These are phyloP conservation scores for Isoetes taiwanensis DNA, from an alignment of 75 land plant species.

Conservation along the genomic window DNA sequence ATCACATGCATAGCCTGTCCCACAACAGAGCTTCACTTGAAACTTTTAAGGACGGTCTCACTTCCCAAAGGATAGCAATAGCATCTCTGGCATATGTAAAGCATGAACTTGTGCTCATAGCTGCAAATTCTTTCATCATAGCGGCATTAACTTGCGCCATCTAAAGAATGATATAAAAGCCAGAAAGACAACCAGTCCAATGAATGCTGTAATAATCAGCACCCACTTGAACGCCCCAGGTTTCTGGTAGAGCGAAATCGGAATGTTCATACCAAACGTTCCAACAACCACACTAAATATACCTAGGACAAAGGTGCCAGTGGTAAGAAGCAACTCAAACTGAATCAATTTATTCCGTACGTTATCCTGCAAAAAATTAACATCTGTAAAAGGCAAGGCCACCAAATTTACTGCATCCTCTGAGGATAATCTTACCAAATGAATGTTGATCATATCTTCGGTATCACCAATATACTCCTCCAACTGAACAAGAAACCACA, in stretches of 20 bases:
- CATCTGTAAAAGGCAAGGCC: too few species aligned
- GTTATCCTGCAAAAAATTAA: conserved; percentile 85
- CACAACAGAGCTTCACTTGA: too few species aligned
- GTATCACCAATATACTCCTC: conserved; percentile 82
- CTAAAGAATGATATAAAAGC: conserved; percentile 41
- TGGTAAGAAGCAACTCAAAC: conserved; percentile 64
- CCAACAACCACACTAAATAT: conserved; percentile 52
- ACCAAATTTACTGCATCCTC: too few species aligned
- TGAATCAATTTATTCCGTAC: conserved; percentile 73
- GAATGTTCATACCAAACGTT: conserved; percentile 77
- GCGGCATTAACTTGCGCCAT: conserved; percentile 57
- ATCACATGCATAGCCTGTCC: too few species aligned
- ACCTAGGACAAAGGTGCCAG: conserved; percentile 53
- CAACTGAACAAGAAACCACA: conserved; percentile 24
- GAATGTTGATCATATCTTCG: conserved; percentile 79
- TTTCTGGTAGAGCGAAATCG: conserved; percentile 26
- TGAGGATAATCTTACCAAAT: too few species aligned
- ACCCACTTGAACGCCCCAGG: conserved; percentile 29
- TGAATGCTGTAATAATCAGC: conserved; percentile 45
- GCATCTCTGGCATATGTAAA: too few species aligned
- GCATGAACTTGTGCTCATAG: too few species aligned
- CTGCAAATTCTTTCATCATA: too few species aligned
- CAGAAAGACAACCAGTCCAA: conserved; percentile 28
- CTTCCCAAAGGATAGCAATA: too few species aligned
- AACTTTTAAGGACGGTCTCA: too few species aligned